Percentiles rank a stretch among this genome's conserved stretches.
Conservation (phyloP, 2,329 filamentous ascomycete genomes). For the Zasmidium angulare region DNA sequence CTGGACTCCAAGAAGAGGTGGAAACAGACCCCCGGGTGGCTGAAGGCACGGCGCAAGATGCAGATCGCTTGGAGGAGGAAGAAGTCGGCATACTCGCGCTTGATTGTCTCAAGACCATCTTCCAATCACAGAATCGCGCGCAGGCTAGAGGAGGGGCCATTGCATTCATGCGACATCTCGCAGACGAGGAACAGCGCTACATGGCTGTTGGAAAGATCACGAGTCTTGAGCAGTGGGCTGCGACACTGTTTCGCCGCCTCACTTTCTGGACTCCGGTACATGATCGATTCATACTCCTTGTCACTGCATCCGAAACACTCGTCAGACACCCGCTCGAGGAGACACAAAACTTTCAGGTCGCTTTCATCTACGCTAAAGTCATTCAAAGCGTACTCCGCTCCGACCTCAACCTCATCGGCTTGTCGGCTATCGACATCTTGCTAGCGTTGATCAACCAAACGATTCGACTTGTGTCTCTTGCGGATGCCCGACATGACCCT, state of each 20-base stretch:
- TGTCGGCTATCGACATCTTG: slow-evolving; percentile 94
- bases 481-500: neutral
- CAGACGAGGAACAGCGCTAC: slow-evolving; percentile 27
- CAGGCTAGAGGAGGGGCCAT: slow-evolving; percentile 78
- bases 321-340: slow-evolving; percentile 69
- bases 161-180: slow-evolving; percentile 72
- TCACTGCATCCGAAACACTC: slow-evolving; percentile 76
- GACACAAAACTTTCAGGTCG: slow-evolving; percentile 57
- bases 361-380: slow-evolving; percentile 73
- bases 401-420: slow-evolving; percentile 86
- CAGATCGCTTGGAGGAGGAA: slow-evolving; percentile 85
- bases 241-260: slow-evolving; percentile 75
- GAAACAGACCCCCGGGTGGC: slow-evolving; percentile 67
- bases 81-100: slow-evolving; percentile 82
- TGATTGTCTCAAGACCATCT: slow-evolving; percentile 83
- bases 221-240: slow-evolving; percentile 65
- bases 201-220: slow-evolving; percentile 7
- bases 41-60: slow-evolving; percentile 79
- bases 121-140: slow-evolving; percentile 74
- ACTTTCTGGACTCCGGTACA: slow-evolving; percentile 90
- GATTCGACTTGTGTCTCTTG: slow-evolving; percentile 41
- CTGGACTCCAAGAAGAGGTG: slow-evolving; percentile 49
- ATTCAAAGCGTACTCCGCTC: slow-evolving; percentile 82
- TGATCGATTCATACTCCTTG: slow-evolving; percentile 85
- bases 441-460: slow-evolving; percentile 82